Conservation (phyloP, 768 basidiomycete genomes). For the Bullera alba region DNA sequence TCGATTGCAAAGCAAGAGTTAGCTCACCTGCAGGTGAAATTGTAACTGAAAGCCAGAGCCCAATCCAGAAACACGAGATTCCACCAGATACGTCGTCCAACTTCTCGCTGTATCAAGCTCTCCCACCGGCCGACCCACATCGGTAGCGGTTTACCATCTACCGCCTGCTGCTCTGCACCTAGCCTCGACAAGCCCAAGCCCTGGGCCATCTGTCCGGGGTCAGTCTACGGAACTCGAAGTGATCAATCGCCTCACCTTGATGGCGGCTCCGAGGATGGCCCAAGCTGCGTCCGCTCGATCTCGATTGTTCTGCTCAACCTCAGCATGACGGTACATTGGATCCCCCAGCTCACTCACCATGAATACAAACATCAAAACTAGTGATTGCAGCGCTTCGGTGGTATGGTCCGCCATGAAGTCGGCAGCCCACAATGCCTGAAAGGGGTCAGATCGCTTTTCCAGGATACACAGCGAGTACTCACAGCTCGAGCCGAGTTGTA, state of each 20-base stretch:
- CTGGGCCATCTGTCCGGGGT: slow-evolving; percentile 41
- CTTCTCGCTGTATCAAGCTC: slow-evolving; percentile 44
- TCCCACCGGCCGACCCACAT: slow-evolving; percentile 47
- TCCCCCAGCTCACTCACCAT: slow-evolving; percentile 24
- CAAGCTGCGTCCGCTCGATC: slow-evolving; percentile 46
- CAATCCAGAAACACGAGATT: slow-evolving; percentile 47
- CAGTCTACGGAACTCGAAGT: neutral
- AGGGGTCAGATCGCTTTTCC: neutral
- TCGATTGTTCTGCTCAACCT: slow-evolving; percentile 39
- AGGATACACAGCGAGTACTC: slow-evolving; percentile 8
- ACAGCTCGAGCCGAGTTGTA: slow-evolving; percentile 32
- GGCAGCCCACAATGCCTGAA: slow-evolving; percentile 40
- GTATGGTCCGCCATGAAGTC: slow-evolving; percentile 44
- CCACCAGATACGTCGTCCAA: slow-evolving; percentile 46
- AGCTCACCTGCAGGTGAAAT: slow-evolving; percentile 30
- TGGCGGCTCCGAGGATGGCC: slow-evolving; percentile 44
- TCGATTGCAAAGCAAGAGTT: neutral
- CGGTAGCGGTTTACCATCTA: slow-evolving; percentile 30
- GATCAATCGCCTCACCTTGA: slow-evolving; percentile 37
- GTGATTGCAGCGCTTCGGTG: slow-evolving; percentile 40
- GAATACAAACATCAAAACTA: slow-evolving; percentile 41
- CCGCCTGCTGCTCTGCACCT: slow-evolving; percentile 41
- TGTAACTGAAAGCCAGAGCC: slow-evolving; percentile 44
- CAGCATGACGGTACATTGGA: neutral
- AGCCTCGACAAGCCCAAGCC: slow-evolving; percentile 44